Base-by-base conservation (phyloP, 768 basidiomycete species). In the Russula olivacea region DNA sequence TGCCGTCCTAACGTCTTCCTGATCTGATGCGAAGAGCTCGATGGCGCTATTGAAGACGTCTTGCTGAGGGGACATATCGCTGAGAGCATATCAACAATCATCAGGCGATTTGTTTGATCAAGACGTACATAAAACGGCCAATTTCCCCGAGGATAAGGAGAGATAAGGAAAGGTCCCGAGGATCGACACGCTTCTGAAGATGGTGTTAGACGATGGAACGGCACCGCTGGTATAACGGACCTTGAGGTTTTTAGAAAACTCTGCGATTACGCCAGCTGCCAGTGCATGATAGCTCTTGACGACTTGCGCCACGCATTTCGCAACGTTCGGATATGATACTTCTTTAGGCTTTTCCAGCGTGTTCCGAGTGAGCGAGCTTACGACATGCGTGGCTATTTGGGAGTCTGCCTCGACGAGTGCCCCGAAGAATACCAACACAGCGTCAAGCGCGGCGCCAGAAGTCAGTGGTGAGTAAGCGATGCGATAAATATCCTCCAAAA, bases 61-160 rank as follows among this genome's bases (percentile, higher is more conserved):
- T 41, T 80, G 76, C 70, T 94, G 88, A 30, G 79, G 79, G 1
- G 88, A 85, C 83, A 98, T 88, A 69, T 98, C 96, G 66, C 95
- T 98, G 68, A n/a, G 59, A 40, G 34, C 36, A 17, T 38, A 47
- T 65, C 15, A 60, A 50, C 15, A 28, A 4, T 36, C 34, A 11
- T 30, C 10, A 38, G 28, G n/a, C 28, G 4, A 17, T 21, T 57
- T 53, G 38, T 36, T 4, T 49, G 57, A 45, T 41, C 57, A 56
- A 36, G 43, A 76, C 84, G 63, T 61, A 97, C 95, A 91, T 86
- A 69, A 86, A 87, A 38, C 95, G 87, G 36, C 96, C 97, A 45
- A 98, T 81, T 73, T 98, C 97, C 52, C 97, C 97, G 55, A 98
- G 79, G 45, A 93, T 88, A 15, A 97, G 78, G 59, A 98, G 78